Conservation (phyloP, 208 protist species). For the Strigomonas culicis region DNA sequence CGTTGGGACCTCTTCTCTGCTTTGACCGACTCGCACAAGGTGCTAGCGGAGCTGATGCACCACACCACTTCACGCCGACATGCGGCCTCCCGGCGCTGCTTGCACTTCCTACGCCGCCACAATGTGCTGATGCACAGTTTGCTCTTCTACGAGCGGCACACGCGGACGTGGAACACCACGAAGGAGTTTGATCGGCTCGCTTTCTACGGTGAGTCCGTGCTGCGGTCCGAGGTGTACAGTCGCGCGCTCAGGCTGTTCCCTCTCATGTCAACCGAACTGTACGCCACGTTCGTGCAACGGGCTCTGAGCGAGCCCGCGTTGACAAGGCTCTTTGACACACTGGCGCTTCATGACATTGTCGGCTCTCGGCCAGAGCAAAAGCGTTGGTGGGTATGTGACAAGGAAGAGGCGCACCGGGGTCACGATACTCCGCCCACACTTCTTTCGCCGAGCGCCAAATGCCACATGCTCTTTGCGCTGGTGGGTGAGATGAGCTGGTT, state of each 20-base stretch:
- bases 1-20: slow-evolving; percentile 44
- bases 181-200: slow-evolving; percentile 69
- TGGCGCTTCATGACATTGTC: slow-evolving; percentile 28
- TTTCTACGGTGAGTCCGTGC: slow-evolving; percentile 54
- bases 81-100: slow-evolving; percentile 32
- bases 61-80: slow-evolving; percentile 44
- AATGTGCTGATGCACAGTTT: slow-evolving; percentile 87
- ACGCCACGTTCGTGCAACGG: too few species aligned
- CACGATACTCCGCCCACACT: background rate
- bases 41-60: slow-evolving; percentile 72
- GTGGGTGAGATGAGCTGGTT: slow-evolving; percentile 89
- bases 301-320: slow-evolving; percentile 33
- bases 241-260: slow-evolving; percentile 74
- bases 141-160: slow-evolving; percentile 60
- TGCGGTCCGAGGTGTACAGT: slow-evolving; percentile 45
- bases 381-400: background rate
- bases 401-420: slow-evolving; percentile 6
- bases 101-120: slow-evolving; percentile 78
- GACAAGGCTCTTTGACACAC: slow-evolving; percentile 47
- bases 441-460: slow-evolving; percentile 23
- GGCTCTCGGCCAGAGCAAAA: slow-evolving; percentile 14
- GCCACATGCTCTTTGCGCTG: slow-evolving; percentile 70
- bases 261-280: background rate
- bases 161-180: slow-evolving; percentile 74
- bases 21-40: slow-evolving; percentile 49